Base-by-base conservation (phyloP, 768 basidiomycete species). In the Boletellus sp. region DNA sequence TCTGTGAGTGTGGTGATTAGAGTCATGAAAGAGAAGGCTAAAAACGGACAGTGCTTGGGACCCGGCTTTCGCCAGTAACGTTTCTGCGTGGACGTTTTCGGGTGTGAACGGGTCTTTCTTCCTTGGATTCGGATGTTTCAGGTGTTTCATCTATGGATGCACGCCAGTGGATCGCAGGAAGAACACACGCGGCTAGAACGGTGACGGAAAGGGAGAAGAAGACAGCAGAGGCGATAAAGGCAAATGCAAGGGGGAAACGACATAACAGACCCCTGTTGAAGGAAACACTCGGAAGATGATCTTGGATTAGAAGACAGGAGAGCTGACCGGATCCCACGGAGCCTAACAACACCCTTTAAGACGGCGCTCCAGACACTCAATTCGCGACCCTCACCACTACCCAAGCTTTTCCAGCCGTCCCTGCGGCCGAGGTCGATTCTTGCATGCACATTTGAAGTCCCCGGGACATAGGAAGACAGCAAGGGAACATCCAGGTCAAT, bases 361-460 rank as follows among this genome's bases (percentile, higher is more conserved):
- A 73, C 76, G 19, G 87, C 85, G 19, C 79, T 73, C 26, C 77
- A 60, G 9, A 93, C 79, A 54, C 78, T 85, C 4, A 93, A 59
- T 64, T 93, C 90, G 46, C 84, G 81, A 15, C 81, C 86, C 67
- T 84, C 72, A 3, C 88, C 90, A 13, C 65, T 70, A 6, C 88
- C 88, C 19, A 92, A 42, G 24, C 70, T 77, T 63, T 68, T 82
- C 90, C 90, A 93, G 28, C 72, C 71, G 62, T 93, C 90, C 12
- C 68, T 73, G 37, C 90, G 80, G 4, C 90, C 90, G 37, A 93
- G 62, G 59, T 87, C 78, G n/a, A 92, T 72, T 43, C 65, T 69
- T n/a, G 85, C 90, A 42, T 70, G 58, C 13, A 85, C 62, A 12
- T 68, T 68, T 13, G 79, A 71, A 23, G 74, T 73, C 3, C 74